A percentile compares a stretch with the other conserved stretches of the same genome.
Conservation (phyloP, 345 rosid species). For the Eucalyptus rudis region DNA sequence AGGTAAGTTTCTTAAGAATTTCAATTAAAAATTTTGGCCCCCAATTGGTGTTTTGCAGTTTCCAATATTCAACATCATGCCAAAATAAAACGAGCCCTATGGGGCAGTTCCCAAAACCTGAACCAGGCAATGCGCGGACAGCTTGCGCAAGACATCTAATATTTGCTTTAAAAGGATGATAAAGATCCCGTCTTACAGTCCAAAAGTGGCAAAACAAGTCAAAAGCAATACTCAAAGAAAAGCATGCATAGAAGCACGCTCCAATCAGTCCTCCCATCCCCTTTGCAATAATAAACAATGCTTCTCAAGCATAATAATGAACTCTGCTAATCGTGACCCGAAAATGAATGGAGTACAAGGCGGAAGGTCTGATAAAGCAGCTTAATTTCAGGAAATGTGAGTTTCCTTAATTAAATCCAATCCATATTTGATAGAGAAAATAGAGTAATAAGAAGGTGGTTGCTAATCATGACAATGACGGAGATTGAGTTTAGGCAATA, state of each 20-base stretch:
- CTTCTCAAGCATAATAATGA: slow-evolving; percentile 59
- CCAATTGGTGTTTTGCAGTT: neutral
- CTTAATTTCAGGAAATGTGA: neutral
- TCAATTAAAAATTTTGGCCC: neutral
- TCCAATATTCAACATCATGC: neutral
- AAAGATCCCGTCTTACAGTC: slow-evolving; percentile 84
- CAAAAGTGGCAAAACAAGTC: neutral
- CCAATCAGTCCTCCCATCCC: slow-evolving; percentile 7
- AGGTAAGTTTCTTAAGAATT: neutral
- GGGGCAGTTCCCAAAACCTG: neutral
- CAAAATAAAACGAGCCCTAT: neutral
- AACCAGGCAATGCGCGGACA: neutral
- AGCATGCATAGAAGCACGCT: neutral
- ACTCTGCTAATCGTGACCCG: slow-evolving; percentile 63
- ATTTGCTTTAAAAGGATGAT: slow-evolving; percentile 84
- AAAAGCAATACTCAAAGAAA: neutral
- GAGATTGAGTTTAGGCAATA: neutral
- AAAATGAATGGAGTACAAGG: slow-evolving; percentile 79
- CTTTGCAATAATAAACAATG: slow-evolving; percentile 92
- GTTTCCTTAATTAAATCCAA: neutral
- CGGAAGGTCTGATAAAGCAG: slow-evolving; percentile 1
- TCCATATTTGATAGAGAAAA: neutral
- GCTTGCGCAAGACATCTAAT: neutral
- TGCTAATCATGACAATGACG: neutral
- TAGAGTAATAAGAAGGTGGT: neutral